Evolutionary conservation across 2,329 filamentous ascomycete species (phyloP).

Genomic region (Aspergillus niger): DNA sequence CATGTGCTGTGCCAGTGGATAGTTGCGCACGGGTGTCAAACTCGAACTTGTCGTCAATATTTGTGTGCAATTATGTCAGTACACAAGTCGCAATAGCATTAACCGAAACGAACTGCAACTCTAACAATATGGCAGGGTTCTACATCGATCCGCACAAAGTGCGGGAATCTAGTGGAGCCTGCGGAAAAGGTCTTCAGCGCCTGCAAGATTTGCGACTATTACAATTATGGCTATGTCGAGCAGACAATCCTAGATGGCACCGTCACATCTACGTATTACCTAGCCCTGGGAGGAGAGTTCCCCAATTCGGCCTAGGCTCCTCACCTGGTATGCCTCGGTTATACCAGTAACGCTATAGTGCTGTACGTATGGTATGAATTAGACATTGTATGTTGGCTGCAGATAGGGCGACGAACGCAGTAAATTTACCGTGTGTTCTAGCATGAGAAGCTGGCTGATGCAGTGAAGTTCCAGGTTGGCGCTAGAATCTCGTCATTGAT

Average conservation of each 20-base stretch:
- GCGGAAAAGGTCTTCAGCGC: neutral
- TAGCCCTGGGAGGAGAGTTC: neutral
- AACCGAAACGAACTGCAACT: neutral
- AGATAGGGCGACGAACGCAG: too few species aligned
- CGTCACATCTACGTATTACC: neutral
- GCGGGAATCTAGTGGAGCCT: neutral
- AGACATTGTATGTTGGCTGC: too few species aligned
- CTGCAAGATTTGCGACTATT: neutral
- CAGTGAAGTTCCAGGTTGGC: too few species aligned
- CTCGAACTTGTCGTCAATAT: neutral
- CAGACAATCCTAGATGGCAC: neutral
- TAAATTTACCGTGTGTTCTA: too few species aligned
- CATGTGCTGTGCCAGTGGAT: neutral
- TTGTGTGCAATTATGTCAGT: neutral
- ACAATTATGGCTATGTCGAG: neutral
- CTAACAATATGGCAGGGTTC: neutral
- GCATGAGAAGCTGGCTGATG: too few species aligned
- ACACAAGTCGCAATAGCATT: neutral
- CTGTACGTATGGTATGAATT: too few species aligned
- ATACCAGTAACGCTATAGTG: too few species aligned
- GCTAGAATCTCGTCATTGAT: too few species aligned
- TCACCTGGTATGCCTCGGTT: too few species aligned
- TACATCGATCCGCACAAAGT: neutral
- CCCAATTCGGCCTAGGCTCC: neutral
- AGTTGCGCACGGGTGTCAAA: neutral